Conservation (phyloP, 2,329 filamentous ascomycete species). For the Penicillium sp. region DNA sequence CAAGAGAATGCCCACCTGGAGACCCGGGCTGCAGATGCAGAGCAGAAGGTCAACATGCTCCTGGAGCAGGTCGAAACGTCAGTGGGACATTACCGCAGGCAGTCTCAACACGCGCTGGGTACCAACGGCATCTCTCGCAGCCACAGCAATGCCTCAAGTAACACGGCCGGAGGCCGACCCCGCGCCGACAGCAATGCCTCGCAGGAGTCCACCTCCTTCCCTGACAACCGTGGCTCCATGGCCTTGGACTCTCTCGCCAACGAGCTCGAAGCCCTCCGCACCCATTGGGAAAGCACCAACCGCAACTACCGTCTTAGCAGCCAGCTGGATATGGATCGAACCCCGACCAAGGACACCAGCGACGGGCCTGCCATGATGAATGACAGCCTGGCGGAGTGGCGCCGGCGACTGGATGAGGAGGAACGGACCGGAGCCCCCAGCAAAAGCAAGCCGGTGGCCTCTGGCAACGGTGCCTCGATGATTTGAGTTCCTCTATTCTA, state of each 20-base stretch:
- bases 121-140: conserved; percentile 46
- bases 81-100: conserved; percentile 90
- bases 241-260: conserved; percentile 88
- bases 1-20: conserved; percentile 80
- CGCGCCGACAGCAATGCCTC: conserved; percentile 43
- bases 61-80: conserved; percentile 92
- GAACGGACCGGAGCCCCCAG: conserved; percentile 35
- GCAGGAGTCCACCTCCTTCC: conserved; percentile 42
- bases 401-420: conserved; percentile 69
- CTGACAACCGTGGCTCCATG: conserved; percentile 59
- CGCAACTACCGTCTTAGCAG: conserved; percentile 91
- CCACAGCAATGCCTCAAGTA: conserved; percentile 56
- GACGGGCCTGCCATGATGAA: conserved; percentile 51
- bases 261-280: conserved; percentile 85
- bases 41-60: conserved; percentile 87
- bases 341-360: conserved; percentile 46
- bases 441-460: conserved; percentile 25
- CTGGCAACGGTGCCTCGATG: conserved; percentile 17
- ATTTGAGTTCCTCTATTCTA: conserved; percentile 24
- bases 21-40: conserved; percentile 80
- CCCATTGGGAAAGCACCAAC: conserved; percentile 93
- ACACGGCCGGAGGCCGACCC: conserved; percentile 42
- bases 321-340: conserved; percentile 79
- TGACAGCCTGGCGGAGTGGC: conserved; percentile 75
- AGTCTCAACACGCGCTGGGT: conserved; percentile 50